Percentiles rank a stretch among this genome's conserved stretches.
Evolutionary conservation across 139 green algal species (phyloP).

Genomic region (Coelastrella sp.): DNA sequence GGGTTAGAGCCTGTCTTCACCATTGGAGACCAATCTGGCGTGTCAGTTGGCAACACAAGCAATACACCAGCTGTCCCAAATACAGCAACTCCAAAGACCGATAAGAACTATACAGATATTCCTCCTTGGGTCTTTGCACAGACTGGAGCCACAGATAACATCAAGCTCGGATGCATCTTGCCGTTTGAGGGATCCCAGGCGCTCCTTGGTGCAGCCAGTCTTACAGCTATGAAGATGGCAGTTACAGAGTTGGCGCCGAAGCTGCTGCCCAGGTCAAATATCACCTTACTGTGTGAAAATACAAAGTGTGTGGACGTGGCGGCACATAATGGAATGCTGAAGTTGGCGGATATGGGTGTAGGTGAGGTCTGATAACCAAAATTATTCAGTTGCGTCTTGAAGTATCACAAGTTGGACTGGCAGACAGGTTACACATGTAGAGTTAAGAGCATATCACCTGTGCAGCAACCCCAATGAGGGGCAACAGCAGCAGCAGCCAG

Average conservation of each 20-base stretch:
- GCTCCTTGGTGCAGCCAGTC: neutral
- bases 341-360: neutral
- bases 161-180: neutral
- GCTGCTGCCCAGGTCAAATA: neutral
- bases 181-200: constrained; percentile 5
- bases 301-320: constrained; percentile 30
- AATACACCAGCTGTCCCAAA: neutral
- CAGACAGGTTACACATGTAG: too few relatives aligned
- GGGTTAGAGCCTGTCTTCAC: too few relatives aligned
- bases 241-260: neutral
- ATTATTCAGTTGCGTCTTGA: too few relatives aligned
- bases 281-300: constrained; percentile 23
- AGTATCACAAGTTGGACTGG: too few relatives aligned
- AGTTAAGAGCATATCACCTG: too few relatives aligned
- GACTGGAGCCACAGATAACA: neutral
- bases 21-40: too few relatives aligned
- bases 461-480: too few relatives aligned
- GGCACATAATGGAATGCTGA: neutral
- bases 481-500: too few relatives aligned
- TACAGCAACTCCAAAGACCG: neutral
- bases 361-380: too few relatives aligned
- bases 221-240: constrained; percentile 5
- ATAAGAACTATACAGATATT: neutral
- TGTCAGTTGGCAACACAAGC: neutral
- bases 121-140: constrained; percentile 1